Percentiles rank a stretch among this genome's conserved stretches.
Evolutionary conservation across 257 asterid genomes (phyloP).

Genomic region (Gentiana macrophylla): DNA sequence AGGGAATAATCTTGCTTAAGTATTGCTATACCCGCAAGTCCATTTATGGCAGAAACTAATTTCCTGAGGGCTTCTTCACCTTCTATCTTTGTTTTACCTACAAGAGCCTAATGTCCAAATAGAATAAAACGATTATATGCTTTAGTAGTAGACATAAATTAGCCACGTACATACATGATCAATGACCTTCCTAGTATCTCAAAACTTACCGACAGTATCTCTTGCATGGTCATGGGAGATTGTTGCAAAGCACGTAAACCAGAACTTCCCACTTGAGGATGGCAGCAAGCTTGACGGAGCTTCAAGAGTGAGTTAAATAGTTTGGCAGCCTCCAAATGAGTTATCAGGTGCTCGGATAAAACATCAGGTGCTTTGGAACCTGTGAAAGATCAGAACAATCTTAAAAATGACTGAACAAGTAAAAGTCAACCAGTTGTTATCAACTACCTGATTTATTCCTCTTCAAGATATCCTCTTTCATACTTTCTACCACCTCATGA

Average conservation of each 20-base stretch:
- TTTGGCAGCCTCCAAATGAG: conserved; percentile 80
- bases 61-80: conserved; percentile 94
- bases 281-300: conserved; percentile 99
- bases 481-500: conserved; percentile 66
- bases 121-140: not conserved
- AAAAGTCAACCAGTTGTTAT: conserved; percentile 3
- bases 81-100: conserved; percentile 86
- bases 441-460: conserved; percentile 45
- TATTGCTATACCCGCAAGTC: conserved; percentile 91
- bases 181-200: not conserved
- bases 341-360: conserved; percentile 43
- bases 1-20: conserved; percentile 58
- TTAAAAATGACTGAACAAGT: not conserved
- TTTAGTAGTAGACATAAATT: not conserved
- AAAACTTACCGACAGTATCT: conserved; percentile 69
- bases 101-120: conserved; percentile 43
- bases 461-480: conserved; percentile 42
- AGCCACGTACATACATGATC: not conserved
- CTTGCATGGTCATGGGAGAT: conserved; percentile 99
- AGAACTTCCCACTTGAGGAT: conserved; percentile 99
- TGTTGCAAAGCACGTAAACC: conserved; percentile 87
- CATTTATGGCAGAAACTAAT: conserved; percentile 82
- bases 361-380: conserved; percentile 35
- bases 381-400: conserved; percentile 14
- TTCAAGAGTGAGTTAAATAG: conserved; percentile 87